Percentiles rank a stretch among this genome's conserved stretches.
Conservation (phyloP, 352 stramenopile genomes). For the Plasmopara viticola region DNA sequence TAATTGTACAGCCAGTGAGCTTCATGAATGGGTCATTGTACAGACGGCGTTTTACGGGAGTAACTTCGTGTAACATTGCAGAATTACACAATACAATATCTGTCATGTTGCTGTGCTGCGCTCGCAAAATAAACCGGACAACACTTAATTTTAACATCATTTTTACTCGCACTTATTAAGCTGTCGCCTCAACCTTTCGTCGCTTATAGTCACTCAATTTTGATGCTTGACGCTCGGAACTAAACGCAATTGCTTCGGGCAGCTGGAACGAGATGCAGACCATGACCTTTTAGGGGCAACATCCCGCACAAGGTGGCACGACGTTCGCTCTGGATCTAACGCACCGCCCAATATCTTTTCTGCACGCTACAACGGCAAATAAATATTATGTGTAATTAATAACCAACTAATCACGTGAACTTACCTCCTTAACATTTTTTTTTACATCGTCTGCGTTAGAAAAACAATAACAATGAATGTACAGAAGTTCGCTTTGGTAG, state of each 20-base stretch:
- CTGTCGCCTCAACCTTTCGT: conserved; percentile 28
- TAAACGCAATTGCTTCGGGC: conserved; percentile 69
- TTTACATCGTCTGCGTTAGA: conserved; percentile 71
- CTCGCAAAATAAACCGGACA: no score
- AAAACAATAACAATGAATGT: conserved; percentile 96
- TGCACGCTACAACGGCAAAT: conserved; percentile 30
- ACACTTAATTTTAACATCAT: no score
- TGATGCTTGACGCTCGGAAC: conserved; percentile 32
- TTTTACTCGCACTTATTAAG: no score
- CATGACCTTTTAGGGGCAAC: conserved; percentile 98
- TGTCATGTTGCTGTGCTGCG: no score
- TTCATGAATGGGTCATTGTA: no score
- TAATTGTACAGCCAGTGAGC: no score
- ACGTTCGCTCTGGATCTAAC: conserved; percentile 43
- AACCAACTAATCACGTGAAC: neutral
- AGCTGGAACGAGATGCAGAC: conserved; percentile 94
- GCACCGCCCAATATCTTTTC: conserved; percentile 57
- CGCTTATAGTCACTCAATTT: conserved; percentile 42
- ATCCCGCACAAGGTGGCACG: conserved; percentile 89
- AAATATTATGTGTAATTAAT: conserved; percentile 7
- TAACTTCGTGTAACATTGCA: no score
- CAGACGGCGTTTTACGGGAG: no score
- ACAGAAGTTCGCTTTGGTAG: conserved; percentile 67
- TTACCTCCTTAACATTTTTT: conserved; percentile 62
- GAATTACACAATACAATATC: no score